Percentiles rank a stretch among this genome's conserved stretches.
These are phyloP conservation scores for Entomophthora muscae DNA, from an alignment of 371 early-diverging fungal species.

Conservation along the genomic window DNA sequence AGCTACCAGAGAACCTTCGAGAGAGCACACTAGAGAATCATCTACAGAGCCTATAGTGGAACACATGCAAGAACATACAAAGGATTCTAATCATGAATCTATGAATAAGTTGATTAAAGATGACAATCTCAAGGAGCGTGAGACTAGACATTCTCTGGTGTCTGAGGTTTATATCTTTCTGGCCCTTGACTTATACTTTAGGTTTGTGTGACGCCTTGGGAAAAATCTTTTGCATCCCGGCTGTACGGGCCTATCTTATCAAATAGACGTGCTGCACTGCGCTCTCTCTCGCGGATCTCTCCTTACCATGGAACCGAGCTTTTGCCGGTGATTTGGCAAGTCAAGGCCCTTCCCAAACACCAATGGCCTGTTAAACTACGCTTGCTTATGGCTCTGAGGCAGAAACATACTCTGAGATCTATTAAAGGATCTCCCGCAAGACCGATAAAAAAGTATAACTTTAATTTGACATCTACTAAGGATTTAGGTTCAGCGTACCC, in stretches of 20 bases:
- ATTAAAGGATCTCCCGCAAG: neutral
- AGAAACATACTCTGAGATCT: neutral
- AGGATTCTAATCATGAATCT: too few relatives aligned
- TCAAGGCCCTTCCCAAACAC: neutral
- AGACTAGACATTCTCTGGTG: too few relatives aligned
- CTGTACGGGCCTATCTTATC: slow-evolving; percentile 27
- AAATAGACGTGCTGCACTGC: neutral
- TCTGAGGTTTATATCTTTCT: too few relatives aligned
- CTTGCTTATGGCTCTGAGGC: neutral
- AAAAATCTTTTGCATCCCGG: slow-evolving; percentile 49
- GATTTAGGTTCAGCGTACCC: neutral
- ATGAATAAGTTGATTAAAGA: too few relatives aligned
- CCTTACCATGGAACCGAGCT: neutral
- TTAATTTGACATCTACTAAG: neutral
- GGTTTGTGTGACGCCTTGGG: slow-evolving; percentile 27
- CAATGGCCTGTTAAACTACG: neutral
- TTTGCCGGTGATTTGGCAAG: neutral
- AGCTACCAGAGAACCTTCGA: too few relatives aligned
- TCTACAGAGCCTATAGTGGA: too few relatives aligned
- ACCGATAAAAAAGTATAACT: neutral
- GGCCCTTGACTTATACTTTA: neutral
- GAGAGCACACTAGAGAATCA: too few relatives aligned
- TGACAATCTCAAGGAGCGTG: too few relatives aligned
- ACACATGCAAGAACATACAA: too few relatives aligned
- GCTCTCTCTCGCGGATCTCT: neutral